Conservation (phyloP, 768 basidiomycete genomes). For the Termitomyces sp. region DNA sequence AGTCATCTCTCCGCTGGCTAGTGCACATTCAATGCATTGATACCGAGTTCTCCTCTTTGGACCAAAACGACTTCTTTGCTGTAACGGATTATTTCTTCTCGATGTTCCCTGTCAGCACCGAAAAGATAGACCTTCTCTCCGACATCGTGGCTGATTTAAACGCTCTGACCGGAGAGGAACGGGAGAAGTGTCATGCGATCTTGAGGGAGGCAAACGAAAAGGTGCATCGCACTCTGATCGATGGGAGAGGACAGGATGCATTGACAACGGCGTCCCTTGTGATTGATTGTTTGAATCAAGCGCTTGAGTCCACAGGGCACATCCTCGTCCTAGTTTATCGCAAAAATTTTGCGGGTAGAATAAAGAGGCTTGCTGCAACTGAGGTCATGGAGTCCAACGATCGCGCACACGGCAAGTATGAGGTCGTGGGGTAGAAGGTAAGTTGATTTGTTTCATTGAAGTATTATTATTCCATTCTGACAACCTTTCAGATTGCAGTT, state of each 20-base stretch:
- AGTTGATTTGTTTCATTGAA: background rate
- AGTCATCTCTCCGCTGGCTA: constrained; percentile 1
- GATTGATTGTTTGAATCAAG: constrained; percentile 13
- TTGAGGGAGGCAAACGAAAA: constrained; percentile 21
- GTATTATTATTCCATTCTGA: background rate
- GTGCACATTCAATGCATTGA: constrained; percentile 25
- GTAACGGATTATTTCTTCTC: constrained; percentile 20
- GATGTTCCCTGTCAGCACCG: background rate
- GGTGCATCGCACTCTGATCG: constrained; percentile 21
- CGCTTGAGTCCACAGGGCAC: constrained; percentile 16
- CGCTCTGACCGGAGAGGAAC: constrained; percentile 7
- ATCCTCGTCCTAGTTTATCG: constrained; percentile 11
- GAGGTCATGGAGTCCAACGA: constrained; percentile 20
- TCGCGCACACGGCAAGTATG: constrained; percentile 19
- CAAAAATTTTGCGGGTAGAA: too few species aligned
- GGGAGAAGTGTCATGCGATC: constrained; percentile 19
- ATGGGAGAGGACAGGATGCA: constrained; percentile 15
- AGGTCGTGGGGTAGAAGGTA: constrained; percentile 21
- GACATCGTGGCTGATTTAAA: background rate
- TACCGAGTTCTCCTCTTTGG: constrained; percentile 17
- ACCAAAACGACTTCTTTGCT: constrained; percentile 19
- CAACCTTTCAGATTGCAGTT: background rate
- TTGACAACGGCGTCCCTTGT: constrained; percentile 17
- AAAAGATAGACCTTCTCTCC: constrained; percentile 5
- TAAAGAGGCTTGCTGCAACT: background rate